Base-by-base conservation (phyloP, 192 early-diverging fungal species). In the Rhizophagus sp. region DNA sequence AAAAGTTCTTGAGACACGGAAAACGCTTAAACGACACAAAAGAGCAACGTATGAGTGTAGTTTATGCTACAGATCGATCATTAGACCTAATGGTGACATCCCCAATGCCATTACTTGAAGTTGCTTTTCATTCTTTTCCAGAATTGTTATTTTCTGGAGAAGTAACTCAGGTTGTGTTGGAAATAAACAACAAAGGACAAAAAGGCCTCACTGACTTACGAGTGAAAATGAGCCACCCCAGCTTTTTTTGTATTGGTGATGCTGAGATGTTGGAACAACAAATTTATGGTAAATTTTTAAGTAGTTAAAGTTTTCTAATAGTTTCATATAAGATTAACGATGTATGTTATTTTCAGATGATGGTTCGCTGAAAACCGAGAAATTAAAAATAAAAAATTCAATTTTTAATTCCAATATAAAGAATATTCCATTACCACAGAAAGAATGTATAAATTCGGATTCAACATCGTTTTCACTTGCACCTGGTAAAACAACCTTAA, bases 151-250 rank as follows among this genome's bases (percentile, higher is more conserved):
- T 96, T 36, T 93, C 92, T 62, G 98, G 98, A 3, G 92, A 98
- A 73, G 94, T 97, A 39, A 87, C 87, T 34, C 87, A 89, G 25
- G 84, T 91, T 0, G 89, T 92, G 0, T 63, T 98, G 68, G 91
- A 95, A 70, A 86, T 99, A 19, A 93, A 88, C 44, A 99, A 99
- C 85, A 91, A 92, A 41, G 96, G 97, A 17, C 84, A 90, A 75
- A 88, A 87, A 7, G 92, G 94, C 7, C 82, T 98, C 36, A 89
- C 87, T 17, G 89, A 88, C 70, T 80, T 98, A 44, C 84, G 88
- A 17, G 82, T 97, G 17, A 92, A 95, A 83, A 88, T 92, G 39
- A 96, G 93, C 66, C 97, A 98, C 80, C 94, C 95, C 0, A 92
- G 91, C 7, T 98, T 98, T 80, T 94, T 97, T 80, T 89, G 88